Evolutionary conservation across 2,329 filamentous ascomycete species (phyloP).

Genomic region (Aspergillus glaucus): DNA sequence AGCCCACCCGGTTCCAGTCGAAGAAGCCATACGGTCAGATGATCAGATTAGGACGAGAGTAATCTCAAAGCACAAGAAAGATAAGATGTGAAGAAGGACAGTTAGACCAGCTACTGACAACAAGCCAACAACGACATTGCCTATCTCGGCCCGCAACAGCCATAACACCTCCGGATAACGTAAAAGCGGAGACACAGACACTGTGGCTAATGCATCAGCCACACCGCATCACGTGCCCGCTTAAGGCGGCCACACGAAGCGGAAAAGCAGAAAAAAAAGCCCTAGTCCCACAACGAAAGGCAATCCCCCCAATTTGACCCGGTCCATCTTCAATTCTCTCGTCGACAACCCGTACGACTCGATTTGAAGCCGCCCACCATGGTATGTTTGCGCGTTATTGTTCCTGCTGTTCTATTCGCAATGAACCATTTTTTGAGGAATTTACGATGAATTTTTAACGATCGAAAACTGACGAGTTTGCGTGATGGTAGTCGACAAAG

Average conservation of each 20-base stretch:
- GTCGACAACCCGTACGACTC: constrained; percentile 42
- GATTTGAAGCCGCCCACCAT: constrained; percentile 37
- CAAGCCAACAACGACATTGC: neutral
- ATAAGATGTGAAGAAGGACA: neutral
- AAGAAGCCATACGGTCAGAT: constrained; percentile 43
- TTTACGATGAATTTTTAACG: neutral
- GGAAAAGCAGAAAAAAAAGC: constrained; percentile 35
- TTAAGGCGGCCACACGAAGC: constrained; percentile 23
- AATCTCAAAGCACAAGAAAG: neutral
- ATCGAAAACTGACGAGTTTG: constrained; percentile 17
- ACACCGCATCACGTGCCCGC: constrained; percentile 22
- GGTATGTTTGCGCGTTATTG: constrained; percentile 29
- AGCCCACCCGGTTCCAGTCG: constrained; percentile 70
- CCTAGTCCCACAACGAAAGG: constrained; percentile 41
- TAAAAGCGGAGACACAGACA: neutral
- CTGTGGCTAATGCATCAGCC: neutral
- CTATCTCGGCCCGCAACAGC: neutral
- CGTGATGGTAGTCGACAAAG: constrained; percentile 54
- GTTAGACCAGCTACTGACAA: neutral
- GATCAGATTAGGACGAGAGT: neutral
- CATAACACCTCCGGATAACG: neutral
- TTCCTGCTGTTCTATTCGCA: neutral
- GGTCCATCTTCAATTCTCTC: constrained; percentile 38
- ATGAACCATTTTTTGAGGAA: neutral
- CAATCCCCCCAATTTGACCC: constrained; percentile 29